Conservation (phyloP, 768 basidiomycete species). For the Amanita muscaria region DNA sequence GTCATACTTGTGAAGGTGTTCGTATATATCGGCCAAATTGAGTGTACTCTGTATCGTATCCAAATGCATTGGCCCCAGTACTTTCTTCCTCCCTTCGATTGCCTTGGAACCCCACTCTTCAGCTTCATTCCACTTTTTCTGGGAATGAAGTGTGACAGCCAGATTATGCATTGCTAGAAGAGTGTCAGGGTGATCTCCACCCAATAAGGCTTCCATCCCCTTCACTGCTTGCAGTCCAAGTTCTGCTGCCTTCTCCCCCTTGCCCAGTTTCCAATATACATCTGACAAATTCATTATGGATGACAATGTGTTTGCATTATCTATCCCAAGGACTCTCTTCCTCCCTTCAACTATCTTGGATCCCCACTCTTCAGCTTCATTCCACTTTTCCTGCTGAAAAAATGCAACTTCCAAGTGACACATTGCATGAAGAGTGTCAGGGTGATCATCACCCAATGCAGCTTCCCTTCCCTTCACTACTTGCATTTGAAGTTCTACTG, state of each 20-base stretch:
- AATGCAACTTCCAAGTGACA: neutral
- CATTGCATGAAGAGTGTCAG: neutral
- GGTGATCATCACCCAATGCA: no score
- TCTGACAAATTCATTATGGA: neutral
- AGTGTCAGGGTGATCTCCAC: neutral
- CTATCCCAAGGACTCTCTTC: neutral
- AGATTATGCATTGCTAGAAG: neutral
- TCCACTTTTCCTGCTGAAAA: neutral
- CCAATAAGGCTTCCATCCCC: neutral
- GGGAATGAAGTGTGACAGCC: neutral
- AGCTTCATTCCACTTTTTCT: neutral
- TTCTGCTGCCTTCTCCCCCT: neutral
- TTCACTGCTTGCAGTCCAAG: neutral
- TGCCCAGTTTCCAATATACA: neutral
- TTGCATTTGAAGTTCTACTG: no score
- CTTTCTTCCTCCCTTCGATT: no score
- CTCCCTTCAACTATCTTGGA: neutral
- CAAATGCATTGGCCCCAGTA: no score
- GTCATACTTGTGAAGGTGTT: no score
- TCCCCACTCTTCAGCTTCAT: constrained; percentile 1
- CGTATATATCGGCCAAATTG: no score
- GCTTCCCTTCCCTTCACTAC: no score
- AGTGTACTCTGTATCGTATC: no score
- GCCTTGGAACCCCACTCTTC: neutral
- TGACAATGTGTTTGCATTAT: neutral